phyloP scores from a whole-genome alignment of 306 rosid species.

The Argentina anserina region DNA sequence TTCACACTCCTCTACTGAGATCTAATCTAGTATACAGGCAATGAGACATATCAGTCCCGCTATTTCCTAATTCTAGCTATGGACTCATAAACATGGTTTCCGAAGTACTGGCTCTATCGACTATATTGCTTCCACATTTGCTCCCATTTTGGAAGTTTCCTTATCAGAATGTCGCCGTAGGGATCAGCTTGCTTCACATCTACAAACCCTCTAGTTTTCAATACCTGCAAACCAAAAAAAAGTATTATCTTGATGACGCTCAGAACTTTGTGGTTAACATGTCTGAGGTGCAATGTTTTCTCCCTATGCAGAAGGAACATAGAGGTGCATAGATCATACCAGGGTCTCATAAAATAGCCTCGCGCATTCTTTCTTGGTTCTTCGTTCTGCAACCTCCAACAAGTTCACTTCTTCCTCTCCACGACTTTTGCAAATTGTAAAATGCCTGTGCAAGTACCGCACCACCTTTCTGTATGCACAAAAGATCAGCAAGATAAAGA shows the following conservation, averaged over 20 bases:
- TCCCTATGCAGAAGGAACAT: background rate
- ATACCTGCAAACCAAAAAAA: slow-evolving; percentile 48
- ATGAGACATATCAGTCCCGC: background rate
- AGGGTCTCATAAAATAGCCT: slow-evolving; percentile 72
- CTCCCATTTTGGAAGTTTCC: slow-evolving; percentile 50
- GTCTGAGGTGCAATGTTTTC: background rate
- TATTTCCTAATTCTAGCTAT: background rate
- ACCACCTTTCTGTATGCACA: slow-evolving; percentile 55
- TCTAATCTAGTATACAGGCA: background rate
- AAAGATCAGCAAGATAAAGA: slow-evolving; percentile 14
- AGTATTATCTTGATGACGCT: background rate
- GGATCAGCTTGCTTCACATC: slow-evolving; percentile 57
- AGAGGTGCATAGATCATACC: slow-evolving; percentile 44
- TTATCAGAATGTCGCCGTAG: slow-evolving; percentile 52
- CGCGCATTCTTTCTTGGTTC: slow-evolving; percentile 56
- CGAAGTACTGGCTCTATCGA: slow-evolving; percentile 8
- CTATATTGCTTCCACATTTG: slow-evolving; percentile 27
- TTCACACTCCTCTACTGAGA: background rate
- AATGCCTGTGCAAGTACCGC: slow-evolving; percentile 39
- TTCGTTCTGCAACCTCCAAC: slow-evolving; percentile 35
- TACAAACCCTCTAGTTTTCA: slow-evolving; percentile 58
- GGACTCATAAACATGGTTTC: background rate
- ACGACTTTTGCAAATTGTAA: slow-evolving; percentile 28
- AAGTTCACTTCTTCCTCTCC: slow-evolving; percentile 42
- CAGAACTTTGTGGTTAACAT: slow-evolving; percentile 1